Percentiles rank a stretch among this genome's conserved stretches.
These are phyloP conservation scores for Lodderomyces oxycetoniae DNA, from an alignment of 1,139 yeast species.

Conservation along the genomic window DNA sequence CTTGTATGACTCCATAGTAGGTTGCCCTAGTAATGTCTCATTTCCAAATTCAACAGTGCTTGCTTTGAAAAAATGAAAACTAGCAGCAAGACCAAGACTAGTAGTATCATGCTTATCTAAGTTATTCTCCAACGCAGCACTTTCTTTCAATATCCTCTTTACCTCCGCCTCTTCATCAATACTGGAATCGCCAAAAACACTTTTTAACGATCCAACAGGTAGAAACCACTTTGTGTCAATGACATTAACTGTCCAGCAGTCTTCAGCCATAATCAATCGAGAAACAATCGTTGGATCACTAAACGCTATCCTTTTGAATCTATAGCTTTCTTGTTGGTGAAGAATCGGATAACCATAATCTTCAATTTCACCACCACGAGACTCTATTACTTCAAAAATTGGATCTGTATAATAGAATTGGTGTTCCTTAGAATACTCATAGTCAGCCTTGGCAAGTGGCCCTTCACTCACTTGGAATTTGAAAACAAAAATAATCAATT, in stretches of 20 bases:
- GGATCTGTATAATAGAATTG: constrained; percentile 27
- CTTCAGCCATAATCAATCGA: constrained; percentile 39
- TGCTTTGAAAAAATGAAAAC: constrained; percentile 36
- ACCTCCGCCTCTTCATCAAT: constrained; percentile 29
- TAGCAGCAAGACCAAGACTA: constrained; percentile 44
- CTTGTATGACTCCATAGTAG: constrained; percentile 9
- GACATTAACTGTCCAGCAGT: constrained; percentile 53
- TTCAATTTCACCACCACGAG: constrained; percentile 11
- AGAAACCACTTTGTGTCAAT: constrained; percentile 41
- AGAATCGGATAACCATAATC: constrained; percentile 11
- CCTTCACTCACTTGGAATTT: constrained; percentile 24
- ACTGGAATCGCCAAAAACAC: constrained; percentile 44
- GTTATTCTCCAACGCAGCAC: constrained; percentile 16
- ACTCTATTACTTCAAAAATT: constrained; percentile 25
- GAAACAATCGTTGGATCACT: constrained; percentile 22
- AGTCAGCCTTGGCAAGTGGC: constrained; percentile 22
- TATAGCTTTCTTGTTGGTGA: constrained; percentile 1
- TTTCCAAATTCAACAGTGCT: constrained; percentile 19
- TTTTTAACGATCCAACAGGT: constrained; percentile 43
- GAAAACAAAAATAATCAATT: constrained; percentile 39
- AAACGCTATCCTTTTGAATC: constrained; percentile 24
- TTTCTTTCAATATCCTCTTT: constrained; percentile 27
- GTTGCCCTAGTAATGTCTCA: constrained; percentile 3
- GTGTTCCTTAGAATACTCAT: constrained; percentile 14
- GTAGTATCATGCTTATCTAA: constrained; percentile 13